These are phyloP conservation scores for Pythium phragmiticola DNA, from an alignment of 352 stramenopile species.

Conservation along the genomic window DNA sequence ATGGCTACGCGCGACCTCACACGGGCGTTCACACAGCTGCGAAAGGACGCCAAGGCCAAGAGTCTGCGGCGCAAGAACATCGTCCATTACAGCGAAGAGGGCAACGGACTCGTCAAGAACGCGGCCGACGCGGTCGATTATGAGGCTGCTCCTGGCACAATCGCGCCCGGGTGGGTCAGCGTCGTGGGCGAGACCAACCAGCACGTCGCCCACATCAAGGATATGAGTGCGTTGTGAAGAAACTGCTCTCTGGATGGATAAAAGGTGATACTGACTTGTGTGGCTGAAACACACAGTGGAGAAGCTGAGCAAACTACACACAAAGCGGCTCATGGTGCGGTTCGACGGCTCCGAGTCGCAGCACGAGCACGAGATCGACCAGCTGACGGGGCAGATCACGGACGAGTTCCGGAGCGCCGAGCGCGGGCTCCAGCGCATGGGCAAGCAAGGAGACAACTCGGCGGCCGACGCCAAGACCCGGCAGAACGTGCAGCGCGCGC, in stretches of 20 bases:
- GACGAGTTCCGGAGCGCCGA: conserved; percentile 80
- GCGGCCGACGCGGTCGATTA: conserved; percentile 33
- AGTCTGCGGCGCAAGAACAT: conserved; percentile 86
- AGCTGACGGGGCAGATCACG: conserved; percentile 78
- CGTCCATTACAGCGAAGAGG: conserved; percentile 62
- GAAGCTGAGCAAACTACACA: conserved; percentile 81
- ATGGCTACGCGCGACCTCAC: conserved; percentile 85
- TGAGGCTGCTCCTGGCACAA: conserved; percentile 34
- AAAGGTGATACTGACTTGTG: not conserved
- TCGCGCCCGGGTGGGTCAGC: conserved; percentile 74
- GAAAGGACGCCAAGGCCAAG: conserved; percentile 78
- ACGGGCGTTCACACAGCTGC: conserved; percentile 66
- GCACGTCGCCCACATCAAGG: conserved; percentile 78
- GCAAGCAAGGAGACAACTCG: conserved; percentile 66
- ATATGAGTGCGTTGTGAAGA: conserved; percentile 57
- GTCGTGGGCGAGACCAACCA: conserved; percentile 79
- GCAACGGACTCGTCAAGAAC: conserved; percentile 68
- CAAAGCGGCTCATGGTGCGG: conserved; percentile 83
- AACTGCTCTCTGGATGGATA: not conserved
- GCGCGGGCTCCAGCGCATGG: conserved; percentile 73
- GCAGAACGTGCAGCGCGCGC: conserved; percentile 81
- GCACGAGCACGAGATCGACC: conserved; percentile 84
- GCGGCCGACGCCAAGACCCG: conserved; percentile 80
- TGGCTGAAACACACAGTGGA: conserved; percentile 53
- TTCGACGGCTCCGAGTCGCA: conserved; percentile 86